Base-by-base conservation (phyloP, 2,329 filamentous ascomycete genomes). In the Coniochaeta hoffmannii region DNA sequence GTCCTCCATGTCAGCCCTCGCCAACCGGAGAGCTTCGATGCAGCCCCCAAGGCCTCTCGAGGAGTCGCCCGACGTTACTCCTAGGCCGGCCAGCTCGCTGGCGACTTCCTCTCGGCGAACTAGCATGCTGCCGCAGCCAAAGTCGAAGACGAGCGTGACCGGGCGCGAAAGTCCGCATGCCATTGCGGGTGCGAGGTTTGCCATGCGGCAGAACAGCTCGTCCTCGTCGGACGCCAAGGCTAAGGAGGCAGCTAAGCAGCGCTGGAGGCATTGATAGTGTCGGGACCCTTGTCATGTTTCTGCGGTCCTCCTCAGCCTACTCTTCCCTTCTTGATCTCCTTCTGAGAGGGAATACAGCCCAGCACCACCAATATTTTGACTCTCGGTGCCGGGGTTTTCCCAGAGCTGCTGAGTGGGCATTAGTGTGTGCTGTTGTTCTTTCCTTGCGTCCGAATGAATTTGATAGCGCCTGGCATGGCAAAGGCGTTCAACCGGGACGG, bases 41-140 rank as follows among this genome's bases (percentile, higher is more conserved):
- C 80, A 83, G 55, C 77, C 79, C 2, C 70, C 57, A 57, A 66
- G 55, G 56, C 68, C 65, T 30, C 58, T 60, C 10, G 49, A 51
- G n/a, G 49, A 51, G 31, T 63, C 66, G 14, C 65, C 58, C 55
- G 64, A 62, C 62, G 59, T 58, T 24, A 67, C 61, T 62, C 68
- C 65, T 38, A 76, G 83, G 30, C 77, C 83, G 11, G 78, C 76
- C 44, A 86, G 80, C 64, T 85, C 83, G 3, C 63, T 86, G 46
- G 77, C 80, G 7, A 68, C 71, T 19, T 31, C 26, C 14, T 34
- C 49, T 17, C 71, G 81, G 57, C 76, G 82, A 30, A 73, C 68
- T 4, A 84, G 81, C 62, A 63, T 85, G 56, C 68, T 86, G 22
- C 81, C 82, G 17, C 72, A 78, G 55, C 72, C 76, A 0, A 75